Evolutionary conservation across 306 rosid genomes (phyloP), one percentile per base, ranked within the genome.

Genomic region (Acacia melanoxylon): DNA sequence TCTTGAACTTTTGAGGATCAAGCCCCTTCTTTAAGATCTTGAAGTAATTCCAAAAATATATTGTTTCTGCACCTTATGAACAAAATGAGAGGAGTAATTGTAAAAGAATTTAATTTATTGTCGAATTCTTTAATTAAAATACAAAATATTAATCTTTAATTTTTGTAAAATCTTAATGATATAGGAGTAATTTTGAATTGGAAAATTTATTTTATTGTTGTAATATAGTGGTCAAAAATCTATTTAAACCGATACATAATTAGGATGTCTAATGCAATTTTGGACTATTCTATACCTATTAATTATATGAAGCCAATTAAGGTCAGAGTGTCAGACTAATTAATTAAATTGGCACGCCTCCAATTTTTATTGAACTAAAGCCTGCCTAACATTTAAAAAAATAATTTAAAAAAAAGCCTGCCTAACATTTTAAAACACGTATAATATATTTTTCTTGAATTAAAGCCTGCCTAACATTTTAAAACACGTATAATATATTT

Each of bases 271-370:
- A 54, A 7, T 7, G 61, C 73, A 37, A 35, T 17, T 67, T 67
- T 33, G 72, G 19, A 35, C 22, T 8, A 48, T 68, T 68, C 4
- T 9, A 48, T 68, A n/a, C n/a, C 48, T 37, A 51, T 49, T 16
- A 51, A 17, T 51, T 51, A 51, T 17, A 17, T 51, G 16, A 37
- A 67, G 48, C 72, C 48, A 67, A 67, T 46, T 46, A 44, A 44
- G 46, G 45, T 41, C 72, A 67, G 27, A 67, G 8, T 67, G 45
- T 41, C 72, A 67, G 27, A 67, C 16, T 67, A 35, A 27, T 76
- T 76, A 48, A 68, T 17, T 16, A 51, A 16, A 56, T 76, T 68
- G 66, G 65, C 63, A 67, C n/a, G 59, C 69, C 54, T 77, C 68
- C 74, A 77, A 33, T 29, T 71, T 56, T 72, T 8, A 15, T n/a